Base-by-base conservation (phyloP, 2,329 filamentous ascomycete genomes). In the Stagonosporopsis chrysanthemi region DNA sequence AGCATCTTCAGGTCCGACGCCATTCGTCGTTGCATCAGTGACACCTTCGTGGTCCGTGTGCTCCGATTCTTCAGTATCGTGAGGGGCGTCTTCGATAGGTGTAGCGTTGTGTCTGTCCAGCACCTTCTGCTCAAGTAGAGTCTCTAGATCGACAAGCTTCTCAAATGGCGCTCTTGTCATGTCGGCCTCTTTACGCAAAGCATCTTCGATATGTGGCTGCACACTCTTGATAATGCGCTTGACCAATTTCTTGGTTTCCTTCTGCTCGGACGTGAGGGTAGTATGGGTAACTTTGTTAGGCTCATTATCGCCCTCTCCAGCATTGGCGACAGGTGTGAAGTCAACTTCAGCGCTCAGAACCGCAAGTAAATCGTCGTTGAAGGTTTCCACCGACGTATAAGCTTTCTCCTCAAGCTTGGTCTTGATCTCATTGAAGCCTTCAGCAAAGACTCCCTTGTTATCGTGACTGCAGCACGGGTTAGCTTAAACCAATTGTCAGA, bases 201-300 rank as follows among this genome's bases (percentile, higher is more conserved):
- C 92, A 52, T 86, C 83, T 73, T 97, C 90, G 3, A 97, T 81
- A 41, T 87, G 83, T 14, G 90, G 87, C 73, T 96, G 91, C 29
- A 96, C 84, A 1, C 88, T 86, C 74, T 92, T 96, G 64, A 96
- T 84, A 60, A 97, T 96, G 24, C 92, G 87, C 77, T 96, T 97
- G 23, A 90, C 92, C n/a, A 96, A 80, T 66, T 89, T 90, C 68
- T 91, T 90, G 60, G 90, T 87, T 65, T 96, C 90, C 56, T 91
- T 90, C 58, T 92, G 86, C 67, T 96, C 92, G 9, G 83, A 64
- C 1, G 75, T 78, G 44, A 82, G 67, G 6, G 73, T 74, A 57
- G 71, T 72, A 55, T 81, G 77, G 19, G 77, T 74, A 6, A 73
- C 72, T 31, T 72, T 77, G 45, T 74, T 74, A n/a, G 79, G 65